These are phyloP conservation scores for Linum lewisii DNA, from an alignment of 345 rosid genomes.

Conservation along the genomic window DNA sequence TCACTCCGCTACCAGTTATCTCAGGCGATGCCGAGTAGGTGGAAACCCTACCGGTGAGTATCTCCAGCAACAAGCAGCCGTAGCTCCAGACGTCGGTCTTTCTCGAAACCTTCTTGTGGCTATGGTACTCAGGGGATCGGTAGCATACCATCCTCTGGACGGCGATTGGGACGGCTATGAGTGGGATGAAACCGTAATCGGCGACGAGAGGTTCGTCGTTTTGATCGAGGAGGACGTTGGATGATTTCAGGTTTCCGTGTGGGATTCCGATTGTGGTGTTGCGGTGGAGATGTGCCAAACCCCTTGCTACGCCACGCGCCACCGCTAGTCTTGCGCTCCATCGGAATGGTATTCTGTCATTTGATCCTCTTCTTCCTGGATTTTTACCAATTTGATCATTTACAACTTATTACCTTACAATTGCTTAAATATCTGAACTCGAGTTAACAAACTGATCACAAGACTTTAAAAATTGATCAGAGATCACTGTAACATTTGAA, in stretches of 20 bases:
- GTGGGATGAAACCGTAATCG: constrained; percentile 35
- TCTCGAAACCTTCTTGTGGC: constrained; percentile 20
- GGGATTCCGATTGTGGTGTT: constrained; percentile 18
- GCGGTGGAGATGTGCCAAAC: constrained; percentile 41
- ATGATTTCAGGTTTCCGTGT: constrained; percentile 51
- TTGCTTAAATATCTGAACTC: not conserved
- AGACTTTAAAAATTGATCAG: not conserved
- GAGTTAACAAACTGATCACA: not conserved
- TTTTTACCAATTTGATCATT: not conserved
- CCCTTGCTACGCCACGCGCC: constrained; percentile 37
- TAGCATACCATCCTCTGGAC: constrained; percentile 29
- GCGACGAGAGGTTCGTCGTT: constrained; percentile 31
- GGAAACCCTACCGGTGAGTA: constrained; percentile 35
- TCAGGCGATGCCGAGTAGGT: constrained; percentile 38
- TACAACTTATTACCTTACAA: not conserved
- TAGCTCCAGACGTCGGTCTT: constrained; percentile 52
- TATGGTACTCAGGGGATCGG: constrained; percentile 41
- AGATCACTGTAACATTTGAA: too few relatives aligned
- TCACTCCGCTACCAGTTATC: constrained; percentile 23
- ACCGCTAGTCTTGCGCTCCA: constrained; percentile 40
- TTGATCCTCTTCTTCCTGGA: constrained; percentile 33
- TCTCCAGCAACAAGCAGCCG: constrained; percentile 39
- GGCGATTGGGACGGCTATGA: constrained; percentile 37
- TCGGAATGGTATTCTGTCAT: constrained; percentile 31
- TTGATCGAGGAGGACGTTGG: constrained; percentile 43